Evolutionary conservation across 768 basidiomycete genomes (phyloP).

Genomic region (Mycena albidolilacea): DNA sequence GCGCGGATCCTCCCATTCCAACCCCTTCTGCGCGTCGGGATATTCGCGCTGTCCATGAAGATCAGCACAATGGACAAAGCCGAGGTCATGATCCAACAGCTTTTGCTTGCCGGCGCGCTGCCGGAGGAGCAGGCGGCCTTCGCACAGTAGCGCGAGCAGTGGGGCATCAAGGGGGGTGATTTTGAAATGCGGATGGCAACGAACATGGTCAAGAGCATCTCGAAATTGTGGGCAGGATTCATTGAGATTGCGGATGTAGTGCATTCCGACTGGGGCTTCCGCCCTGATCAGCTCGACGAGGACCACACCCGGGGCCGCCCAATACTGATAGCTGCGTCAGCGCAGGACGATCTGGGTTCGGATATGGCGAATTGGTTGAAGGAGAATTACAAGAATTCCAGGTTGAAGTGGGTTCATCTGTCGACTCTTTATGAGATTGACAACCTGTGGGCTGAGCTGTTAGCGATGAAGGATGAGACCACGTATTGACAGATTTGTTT

Average conservation of each 20-base stretch:
- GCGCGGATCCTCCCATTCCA: constrained; percentile 59
- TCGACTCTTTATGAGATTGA: constrained; percentile 61
- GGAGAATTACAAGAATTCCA: constrained; percentile 60
- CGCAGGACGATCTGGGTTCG: constrained; percentile 59
- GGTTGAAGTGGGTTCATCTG: constrained; percentile 58
- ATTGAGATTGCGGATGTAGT: constrained; percentile 57
- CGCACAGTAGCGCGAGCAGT: constrained; percentile 57
- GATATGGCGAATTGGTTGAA: constrained; percentile 66
- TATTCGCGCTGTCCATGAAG: background rate
- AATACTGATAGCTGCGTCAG: constrained; percentile 61
- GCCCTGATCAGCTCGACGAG: constrained; percentile 58
- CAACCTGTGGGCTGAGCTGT: constrained; percentile 59
- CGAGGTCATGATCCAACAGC: constrained; percentile 25
- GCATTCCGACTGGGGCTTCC: constrained; percentile 68
- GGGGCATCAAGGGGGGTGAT: constrained; percentile 59
- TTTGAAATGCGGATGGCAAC: constrained; percentile 57
- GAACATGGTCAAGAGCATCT: constrained; percentile 63
- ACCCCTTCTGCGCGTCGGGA: constrained; percentile 46
- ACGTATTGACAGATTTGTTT: background rate
- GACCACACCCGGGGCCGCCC: constrained; percentile 57
- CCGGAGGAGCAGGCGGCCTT: constrained; percentile 58
- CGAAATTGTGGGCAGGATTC: constrained; percentile 68
- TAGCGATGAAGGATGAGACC: constrained; percentile 36
- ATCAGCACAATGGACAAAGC: background rate
- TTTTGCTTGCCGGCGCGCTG: constrained; percentile 53